Conservation (phyloP, 257 asterid species). For the Echites panduratus region DNA sequence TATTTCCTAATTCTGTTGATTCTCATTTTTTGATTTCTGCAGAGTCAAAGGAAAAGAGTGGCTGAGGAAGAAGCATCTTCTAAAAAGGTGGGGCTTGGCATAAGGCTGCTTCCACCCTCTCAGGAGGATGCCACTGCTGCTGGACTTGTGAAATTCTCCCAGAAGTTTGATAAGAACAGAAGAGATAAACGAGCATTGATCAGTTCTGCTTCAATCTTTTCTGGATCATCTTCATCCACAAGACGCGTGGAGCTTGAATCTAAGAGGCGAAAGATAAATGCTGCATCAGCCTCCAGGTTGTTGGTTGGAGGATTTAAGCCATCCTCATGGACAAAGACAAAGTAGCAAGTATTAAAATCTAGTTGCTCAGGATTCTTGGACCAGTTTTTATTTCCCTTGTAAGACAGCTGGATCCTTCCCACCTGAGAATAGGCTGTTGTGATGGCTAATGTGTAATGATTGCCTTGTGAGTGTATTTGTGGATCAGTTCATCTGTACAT, state of each 20-base stretch:
- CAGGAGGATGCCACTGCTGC: slow-evolving; percentile 69
- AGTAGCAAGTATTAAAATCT: neutral
- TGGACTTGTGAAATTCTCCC: slow-evolving; percentile 51
- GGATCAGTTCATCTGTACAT: slow-evolving; percentile 5
- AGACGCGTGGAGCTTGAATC: slow-evolving; percentile 59
- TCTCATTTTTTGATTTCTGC: slow-evolving; percentile 6
- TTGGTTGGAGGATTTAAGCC: slow-evolving; percentile 73
- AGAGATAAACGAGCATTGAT: slow-evolving; percentile 79
- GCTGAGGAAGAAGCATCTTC: slow-evolving; percentile 79
- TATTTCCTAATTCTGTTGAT: neutral
- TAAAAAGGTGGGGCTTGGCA: slow-evolving; percentile 68
- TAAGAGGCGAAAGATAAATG: slow-evolving; percentile 73
- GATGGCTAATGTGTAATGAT: neutral
- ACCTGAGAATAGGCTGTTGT: neutral
- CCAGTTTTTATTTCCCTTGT: neutral
- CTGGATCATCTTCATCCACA: slow-evolving; percentile 35
- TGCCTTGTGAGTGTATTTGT: neutral
- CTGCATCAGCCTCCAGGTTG: slow-evolving; percentile 55
- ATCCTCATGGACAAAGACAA: slow-evolving; percentile 56
- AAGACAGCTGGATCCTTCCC: neutral
- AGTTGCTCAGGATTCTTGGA: neutral
- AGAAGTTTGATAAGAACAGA: slow-evolving; percentile 57
- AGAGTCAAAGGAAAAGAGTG: slow-evolving; percentile 74
- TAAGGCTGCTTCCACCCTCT: slow-evolving; percentile 68
- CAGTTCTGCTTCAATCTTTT: slow-evolving; percentile 67